phyloP scores from a whole-genome alignment of 139 green algal genomes.

The Closterium sp. region DNA sequence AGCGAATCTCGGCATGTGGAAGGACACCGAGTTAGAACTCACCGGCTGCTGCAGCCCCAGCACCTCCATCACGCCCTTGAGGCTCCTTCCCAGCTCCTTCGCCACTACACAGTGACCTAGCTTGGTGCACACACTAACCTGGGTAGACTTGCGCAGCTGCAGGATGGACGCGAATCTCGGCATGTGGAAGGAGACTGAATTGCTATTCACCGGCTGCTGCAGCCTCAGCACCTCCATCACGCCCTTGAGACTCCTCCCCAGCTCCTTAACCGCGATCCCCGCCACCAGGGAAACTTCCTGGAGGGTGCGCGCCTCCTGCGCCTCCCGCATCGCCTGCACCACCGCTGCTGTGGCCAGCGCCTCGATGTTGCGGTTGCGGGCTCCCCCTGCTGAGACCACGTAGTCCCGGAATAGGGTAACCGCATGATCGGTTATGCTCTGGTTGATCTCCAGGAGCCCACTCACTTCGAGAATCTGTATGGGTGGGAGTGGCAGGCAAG shows the following conservation, averaged over 20 bases:
- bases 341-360: constrained; percentile 17
- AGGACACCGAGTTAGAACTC: neutral
- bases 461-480: neutral
- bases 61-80: too few relatives aligned
- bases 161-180: constrained; percentile 16
- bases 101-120: neutral
- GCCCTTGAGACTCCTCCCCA: constrained; percentile 2
- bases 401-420: constrained; percentile 5
- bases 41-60: neutral
- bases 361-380: constrained; percentile 15
- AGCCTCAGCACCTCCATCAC: constrained; percentile 12
- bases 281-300: constrained; percentile 16
- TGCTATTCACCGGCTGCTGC: constrained; percentile 1
- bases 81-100: too few relatives aligned
- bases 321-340: constrained; percentile 38
- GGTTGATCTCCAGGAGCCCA: neutral
- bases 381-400: neutral
- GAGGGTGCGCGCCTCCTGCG: constrained; percentile 16
- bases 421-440: neutral
- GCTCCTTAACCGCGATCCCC: constrained; percentile 13
- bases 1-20: neutral
- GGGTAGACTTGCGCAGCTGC: constrained; percentile 19
- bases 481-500: neutral
- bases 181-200: constrained; percentile 33
- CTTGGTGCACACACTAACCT: too few relatives aligned